These are phyloP conservation scores for Oxytropis ochrocephala DNA, from an alignment of 306 rosid genomes.

Conservation along the genomic window DNA sequence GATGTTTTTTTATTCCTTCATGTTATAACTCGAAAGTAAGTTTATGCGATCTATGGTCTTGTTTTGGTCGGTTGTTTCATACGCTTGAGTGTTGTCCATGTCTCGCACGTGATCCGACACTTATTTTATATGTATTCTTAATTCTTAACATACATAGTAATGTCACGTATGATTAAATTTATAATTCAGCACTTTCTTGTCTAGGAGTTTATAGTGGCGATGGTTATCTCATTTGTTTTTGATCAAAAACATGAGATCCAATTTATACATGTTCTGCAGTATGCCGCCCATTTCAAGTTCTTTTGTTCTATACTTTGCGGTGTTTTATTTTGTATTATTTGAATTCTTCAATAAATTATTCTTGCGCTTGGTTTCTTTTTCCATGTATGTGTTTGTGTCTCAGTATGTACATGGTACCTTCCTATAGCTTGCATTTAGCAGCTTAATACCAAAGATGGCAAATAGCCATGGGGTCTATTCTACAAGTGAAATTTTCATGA, in stretches of 20 bases:
- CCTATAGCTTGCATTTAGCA: neutral
- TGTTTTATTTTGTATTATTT: neutral
- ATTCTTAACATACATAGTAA: neutral
- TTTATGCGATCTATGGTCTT: constrained; percentile 3
- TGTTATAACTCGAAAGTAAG: neutral
- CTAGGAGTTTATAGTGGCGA: neutral
- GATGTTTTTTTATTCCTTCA: constrained; percentile 7
- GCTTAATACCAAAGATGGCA: neutral
- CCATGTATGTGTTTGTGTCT: neutral
- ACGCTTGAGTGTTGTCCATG: neutral
- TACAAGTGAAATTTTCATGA: no score
- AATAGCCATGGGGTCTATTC: no score
- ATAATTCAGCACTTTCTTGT: neutral
- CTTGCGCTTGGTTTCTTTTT: neutral
- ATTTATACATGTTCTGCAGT: neutral
- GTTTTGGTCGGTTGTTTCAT: constrained; percentile 6
- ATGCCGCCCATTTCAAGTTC: neutral
- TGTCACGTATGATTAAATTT: neutral
- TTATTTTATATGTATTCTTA: neutral
- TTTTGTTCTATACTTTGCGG: neutral
- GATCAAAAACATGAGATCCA: neutral
- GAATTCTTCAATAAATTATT: neutral
- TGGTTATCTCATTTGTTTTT: neutral
- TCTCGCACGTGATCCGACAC: neutral
- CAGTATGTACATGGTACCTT: neutral